These are phyloP conservation scores for Gremmenia infestans DNA, from an alignment of 2,329 filamentous ascomycete species.

Conservation along the genomic window DNA sequence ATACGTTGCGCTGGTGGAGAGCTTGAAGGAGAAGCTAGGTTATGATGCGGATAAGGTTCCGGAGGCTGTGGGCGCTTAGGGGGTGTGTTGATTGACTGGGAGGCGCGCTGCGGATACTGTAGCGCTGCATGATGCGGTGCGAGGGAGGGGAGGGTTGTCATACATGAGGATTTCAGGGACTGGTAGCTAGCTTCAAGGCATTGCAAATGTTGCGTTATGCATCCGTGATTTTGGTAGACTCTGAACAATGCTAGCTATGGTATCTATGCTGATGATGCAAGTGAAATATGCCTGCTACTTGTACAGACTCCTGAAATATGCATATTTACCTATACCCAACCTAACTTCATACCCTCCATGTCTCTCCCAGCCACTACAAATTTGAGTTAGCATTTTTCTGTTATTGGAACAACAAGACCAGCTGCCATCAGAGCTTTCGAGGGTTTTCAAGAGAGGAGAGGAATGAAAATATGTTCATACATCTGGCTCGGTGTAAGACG, in stretches of 20 bases:
- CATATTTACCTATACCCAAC: neutral
- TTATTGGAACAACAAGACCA: conserved; percentile 32
- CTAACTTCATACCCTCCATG: conserved; percentile 12
- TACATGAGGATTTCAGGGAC: too few relatives aligned
- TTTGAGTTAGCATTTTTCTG: neutral
- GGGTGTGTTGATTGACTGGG: neutral
- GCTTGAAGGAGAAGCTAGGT: conserved; percentile 65
- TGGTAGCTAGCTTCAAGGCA: too few relatives aligned
- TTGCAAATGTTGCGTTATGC: neutral
- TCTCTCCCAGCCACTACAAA: conserved; percentile 22
- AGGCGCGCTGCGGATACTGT: neutral
- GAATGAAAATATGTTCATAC: conserved; percentile 22
- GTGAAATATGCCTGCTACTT: too few relatives aligned
- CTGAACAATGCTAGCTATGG: too few relatives aligned
- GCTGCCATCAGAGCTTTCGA: neutral
- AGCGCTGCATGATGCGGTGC: too few relatives aligned
- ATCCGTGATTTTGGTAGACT: neutral
- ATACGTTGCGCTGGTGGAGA: conserved; percentile 70
- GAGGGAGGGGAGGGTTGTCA: neutral
- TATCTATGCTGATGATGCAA: too few relatives aligned
- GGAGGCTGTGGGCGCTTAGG: conserved; percentile 44
- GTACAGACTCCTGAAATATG: neutral
- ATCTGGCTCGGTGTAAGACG: conserved; percentile 56
- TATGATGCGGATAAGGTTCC: conserved; percentile 60
- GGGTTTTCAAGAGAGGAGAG: neutral